Percentiles rank a stretch among this genome's conserved stretches.
Evolutionary conservation across 495 filamentous ascomycete genomes (phyloP).

Genomic region (Apodospora peruviana): DNA sequence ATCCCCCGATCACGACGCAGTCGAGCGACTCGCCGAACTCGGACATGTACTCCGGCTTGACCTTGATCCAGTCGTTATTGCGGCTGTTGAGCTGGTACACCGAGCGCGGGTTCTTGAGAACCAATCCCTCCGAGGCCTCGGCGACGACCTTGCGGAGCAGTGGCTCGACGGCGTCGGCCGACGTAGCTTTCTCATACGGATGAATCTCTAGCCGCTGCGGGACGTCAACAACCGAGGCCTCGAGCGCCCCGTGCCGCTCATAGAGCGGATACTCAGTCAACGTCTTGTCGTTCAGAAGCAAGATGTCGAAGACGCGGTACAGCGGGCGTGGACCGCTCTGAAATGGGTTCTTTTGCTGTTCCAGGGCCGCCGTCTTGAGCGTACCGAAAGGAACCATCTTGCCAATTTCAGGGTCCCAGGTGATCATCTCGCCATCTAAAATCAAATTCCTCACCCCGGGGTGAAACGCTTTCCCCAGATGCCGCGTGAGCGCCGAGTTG

Average conservation of each 20-base stretch:
- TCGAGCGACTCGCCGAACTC: constrained; percentile 94
- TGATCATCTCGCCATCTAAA: constrained; percentile 97
- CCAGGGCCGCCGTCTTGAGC: constrained; percentile 84
- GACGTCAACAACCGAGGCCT: constrained; percentile 57
- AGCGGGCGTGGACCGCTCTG: constrained; percentile 69
- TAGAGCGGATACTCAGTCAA: constrained; percentile 77
- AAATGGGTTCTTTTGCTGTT: constrained; percentile 73
- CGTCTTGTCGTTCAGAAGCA: constrained; percentile 76
- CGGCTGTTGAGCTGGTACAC: constrained; percentile 83
- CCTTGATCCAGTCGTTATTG: constrained; percentile 97
- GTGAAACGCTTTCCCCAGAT: constrained; percentile 73
- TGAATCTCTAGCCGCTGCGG: constrained; percentile 80
- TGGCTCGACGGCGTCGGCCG: constrained; percentile 67
- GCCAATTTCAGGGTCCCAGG: constrained; percentile 88
- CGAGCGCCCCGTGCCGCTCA: constrained; percentile 73
- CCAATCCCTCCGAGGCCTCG: constrained; percentile 83
- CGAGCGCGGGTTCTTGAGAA: constrained; percentile 89
- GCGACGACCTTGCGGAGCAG: constrained; percentile 76
- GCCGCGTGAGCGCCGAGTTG: constrained; percentile 70
- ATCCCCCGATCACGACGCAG: constrained; percentile 83
- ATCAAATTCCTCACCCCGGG: constrained; percentile 76
- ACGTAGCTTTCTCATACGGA: constrained; percentile 60
- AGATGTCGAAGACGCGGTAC: constrained; percentile 80
- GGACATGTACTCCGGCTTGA: constrained; percentile 98
- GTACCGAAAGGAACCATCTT: constrained; percentile 86